Evolutionary conservation across 2,329 filamentous ascomycete genomes (phyloP), one percentile per base, ranked within the genome.

Genomic region (Exophiala viscosa): DNA sequence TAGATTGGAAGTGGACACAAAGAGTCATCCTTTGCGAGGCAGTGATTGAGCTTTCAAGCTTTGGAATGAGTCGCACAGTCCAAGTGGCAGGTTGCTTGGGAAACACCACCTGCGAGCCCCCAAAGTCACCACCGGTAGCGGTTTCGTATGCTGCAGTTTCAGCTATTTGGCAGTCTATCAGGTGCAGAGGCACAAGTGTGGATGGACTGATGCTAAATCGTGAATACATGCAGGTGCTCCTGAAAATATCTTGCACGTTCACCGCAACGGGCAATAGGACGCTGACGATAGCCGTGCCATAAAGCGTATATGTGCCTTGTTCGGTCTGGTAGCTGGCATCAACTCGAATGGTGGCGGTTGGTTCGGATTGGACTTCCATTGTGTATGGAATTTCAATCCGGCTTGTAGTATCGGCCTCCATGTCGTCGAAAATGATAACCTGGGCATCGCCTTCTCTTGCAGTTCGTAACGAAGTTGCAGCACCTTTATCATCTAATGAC

Each of bases 181-280:
- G 73, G 3, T 87, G 81, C 8, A 97, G 69, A 0, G 93, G 93
- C 28, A 86, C 84, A 18, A 81, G 69, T 50, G 79, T 88, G 1
- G 89, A 86, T 0, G 91, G 90, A 10, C 89, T 90, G 47, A 99
- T 86, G 11, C 88, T 95, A 67, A 99, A 99, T 8, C 86, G 86
- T 0, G 91, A 96, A 65, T 93, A 93, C 0, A 97, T 77, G 0
- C 83, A 79, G 6, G 84, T 74, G 58, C 89, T 83, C 66, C 96
- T 95, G 75, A 97, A 97, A 23, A 95, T 83, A 62, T 99, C 93
- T 64, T 97, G 91, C 5, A 99, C 93, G 60, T 97, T 97, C 57
- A 99, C 93, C 2, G 92, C 91, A 3, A 99, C 77, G 0, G 90
- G 88, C 3, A 99, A 76, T 1, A 87, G 80, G 1, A 93, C 86